Conservation (phyloP, 306 rosid genomes). For the Glycine soja region DNA sequence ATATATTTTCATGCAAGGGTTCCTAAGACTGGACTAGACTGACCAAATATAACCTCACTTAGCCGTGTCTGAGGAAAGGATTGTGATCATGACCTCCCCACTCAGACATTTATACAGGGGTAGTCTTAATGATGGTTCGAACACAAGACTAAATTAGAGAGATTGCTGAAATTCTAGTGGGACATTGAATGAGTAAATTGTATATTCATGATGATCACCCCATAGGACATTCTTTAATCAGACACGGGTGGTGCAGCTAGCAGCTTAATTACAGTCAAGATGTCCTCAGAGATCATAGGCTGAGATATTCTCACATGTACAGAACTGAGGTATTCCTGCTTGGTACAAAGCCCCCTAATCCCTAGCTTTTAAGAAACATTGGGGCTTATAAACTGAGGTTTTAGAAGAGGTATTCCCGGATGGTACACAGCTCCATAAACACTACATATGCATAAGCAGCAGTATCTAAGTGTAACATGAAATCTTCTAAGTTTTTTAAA, state of each 20-base stretch:
- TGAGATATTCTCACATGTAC: not conserved
- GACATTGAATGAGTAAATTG: slow-evolving; percentile 4
- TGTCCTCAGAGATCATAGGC: not conserved
- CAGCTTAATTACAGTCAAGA: not conserved
- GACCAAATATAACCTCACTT: not conserved
- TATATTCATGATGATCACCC: not conserved
- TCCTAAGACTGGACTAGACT: not conserved
- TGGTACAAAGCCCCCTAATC: not conserved
- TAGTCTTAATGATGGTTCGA: not conserved
- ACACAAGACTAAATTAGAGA: not conserved
- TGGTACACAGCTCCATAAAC: not conserved
- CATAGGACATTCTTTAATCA: not conserved
- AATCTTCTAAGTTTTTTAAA: slow-evolving; percentile 7
- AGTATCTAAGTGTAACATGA: slow-evolving; percentile 1
- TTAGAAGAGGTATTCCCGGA: not conserved
- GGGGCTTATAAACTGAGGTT: not conserved
- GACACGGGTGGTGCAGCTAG: not conserved
- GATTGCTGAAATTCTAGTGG: not conserved
- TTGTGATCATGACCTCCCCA: not conserved
- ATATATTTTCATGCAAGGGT: not conserved
- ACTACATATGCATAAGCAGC: not conserved
- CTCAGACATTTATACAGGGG: not conserved
- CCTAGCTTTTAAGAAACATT: not conserved
- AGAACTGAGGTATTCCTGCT: not conserved
- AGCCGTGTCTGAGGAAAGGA: not conserved